phyloP scores from a whole-genome alignment of 805 yeast genomes.

The Phaffomyces thermotolerans region DNA sequence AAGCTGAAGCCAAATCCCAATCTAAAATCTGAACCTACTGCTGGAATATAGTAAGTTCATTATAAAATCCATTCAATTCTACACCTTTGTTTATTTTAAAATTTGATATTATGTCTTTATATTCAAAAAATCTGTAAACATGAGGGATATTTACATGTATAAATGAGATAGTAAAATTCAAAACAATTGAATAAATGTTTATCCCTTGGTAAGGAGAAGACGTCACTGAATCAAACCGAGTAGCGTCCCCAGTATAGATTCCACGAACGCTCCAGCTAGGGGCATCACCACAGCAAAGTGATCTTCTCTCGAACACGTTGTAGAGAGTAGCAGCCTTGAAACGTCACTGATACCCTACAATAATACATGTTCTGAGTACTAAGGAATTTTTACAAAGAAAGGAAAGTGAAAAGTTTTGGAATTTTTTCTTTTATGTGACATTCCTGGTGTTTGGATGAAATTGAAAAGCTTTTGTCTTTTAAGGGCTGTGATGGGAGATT shows the following conservation, averaged over 20 bases:
- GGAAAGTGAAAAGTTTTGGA: slow-evolving; percentile 1
- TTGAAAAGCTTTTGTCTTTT: no score
- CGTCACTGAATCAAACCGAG: slow-evolving; percentile 20
- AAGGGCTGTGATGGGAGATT: no score
- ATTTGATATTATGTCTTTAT: neutral
- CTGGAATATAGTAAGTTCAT: neutral
- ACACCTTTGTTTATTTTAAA: neutral
- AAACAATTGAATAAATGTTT: slow-evolving; percentile 13
- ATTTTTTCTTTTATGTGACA: neutral
- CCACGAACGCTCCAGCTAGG: slow-evolving; percentile 31
- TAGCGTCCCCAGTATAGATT: slow-evolving; percentile 10
- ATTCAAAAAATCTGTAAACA: no score
- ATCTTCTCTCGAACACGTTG: slow-evolving; percentile 23
- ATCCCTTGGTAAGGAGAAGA: slow-evolving; percentile 32
- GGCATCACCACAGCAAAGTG: slow-evolving; percentile 12
- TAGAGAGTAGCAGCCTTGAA: slow-evolving; percentile 23
- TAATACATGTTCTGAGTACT: slow-evolving; percentile 20
- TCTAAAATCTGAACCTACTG: neutral
- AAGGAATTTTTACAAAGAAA: neutral
- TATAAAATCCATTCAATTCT: neutral
- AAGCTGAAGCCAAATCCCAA: slow-evolving; percentile 3
- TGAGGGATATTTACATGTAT: no score
- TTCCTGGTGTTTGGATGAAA: slow-evolving; percentile 7
- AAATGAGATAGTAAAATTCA: no score
- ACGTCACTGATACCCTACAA: slow-evolving; percentile 24